A percentile compares a stretch with the other conserved stretches of the same genome.
Conservation (phyloP, 495 filamentous ascomycete species). For the Lichenothelia convexa region DNA sequence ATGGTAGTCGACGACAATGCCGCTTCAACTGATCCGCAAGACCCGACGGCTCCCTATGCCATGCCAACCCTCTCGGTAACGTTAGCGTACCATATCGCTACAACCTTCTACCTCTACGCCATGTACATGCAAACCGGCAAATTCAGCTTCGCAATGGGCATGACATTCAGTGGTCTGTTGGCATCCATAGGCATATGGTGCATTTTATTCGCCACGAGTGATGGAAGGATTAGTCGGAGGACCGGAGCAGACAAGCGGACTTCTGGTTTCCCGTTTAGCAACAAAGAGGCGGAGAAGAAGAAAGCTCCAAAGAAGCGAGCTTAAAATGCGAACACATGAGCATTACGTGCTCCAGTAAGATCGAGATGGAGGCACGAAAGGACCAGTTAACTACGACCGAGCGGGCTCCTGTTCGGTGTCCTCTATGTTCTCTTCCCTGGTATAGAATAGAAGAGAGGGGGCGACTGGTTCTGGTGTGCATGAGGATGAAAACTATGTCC, state of each 20-base stretch:
- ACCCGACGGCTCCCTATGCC: constrained; percentile 50
- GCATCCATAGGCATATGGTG: constrained; percentile 53
- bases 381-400: no score
- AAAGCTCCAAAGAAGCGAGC: not conserved
- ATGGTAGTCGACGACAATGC: not conserved
- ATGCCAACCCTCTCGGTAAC: constrained; percentile 48
- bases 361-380: no score
- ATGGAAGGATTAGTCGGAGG: constrained; percentile 42
- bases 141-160: constrained; percentile 35
- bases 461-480: no score
- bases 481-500: no score
- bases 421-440: no score
- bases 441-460: no score
- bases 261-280: constrained; percentile 68
- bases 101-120: constrained; percentile 51
- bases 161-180: constrained; percentile 31
- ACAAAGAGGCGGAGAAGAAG: constrained; percentile 18
- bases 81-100: constrained; percentile 40
- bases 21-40: constrained; percentile 25
- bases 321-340: no score
- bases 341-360: no score
- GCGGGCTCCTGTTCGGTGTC: no score
- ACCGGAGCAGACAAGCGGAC: constrained; percentile 68
- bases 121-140: constrained; percentile 36
- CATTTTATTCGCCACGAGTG: constrained; percentile 49